phyloP scores from a whole-genome alignment of 306 rosid species.

The Quercus engelmannii region DNA sequence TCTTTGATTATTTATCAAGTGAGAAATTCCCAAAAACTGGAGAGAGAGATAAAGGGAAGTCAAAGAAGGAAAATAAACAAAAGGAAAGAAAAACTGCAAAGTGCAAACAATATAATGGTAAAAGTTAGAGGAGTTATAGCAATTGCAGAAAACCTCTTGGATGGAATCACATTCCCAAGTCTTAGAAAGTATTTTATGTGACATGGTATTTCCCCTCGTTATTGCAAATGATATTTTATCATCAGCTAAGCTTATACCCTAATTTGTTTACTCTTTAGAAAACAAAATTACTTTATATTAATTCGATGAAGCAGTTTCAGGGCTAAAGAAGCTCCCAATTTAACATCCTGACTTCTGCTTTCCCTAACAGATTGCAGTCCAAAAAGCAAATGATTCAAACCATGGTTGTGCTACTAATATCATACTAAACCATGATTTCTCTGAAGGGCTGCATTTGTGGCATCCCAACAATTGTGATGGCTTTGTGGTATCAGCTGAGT shows the following conservation, averaged over 20 bases:
- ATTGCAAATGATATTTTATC: neutral
- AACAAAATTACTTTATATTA: neutral
- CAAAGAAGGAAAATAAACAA: neutral
- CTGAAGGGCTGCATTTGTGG: slow-evolving; percentile 74
- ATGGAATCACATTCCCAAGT: neutral
- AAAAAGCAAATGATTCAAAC: slow-evolving; percentile 28
- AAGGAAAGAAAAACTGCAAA: neutral
- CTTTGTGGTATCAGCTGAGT: slow-evolving; percentile 45
- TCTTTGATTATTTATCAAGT: neutral
- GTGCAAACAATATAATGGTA: neutral
- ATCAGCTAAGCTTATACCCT: neutral
- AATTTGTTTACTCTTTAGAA: no score
- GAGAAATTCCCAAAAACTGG: neutral
- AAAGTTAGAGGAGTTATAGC: neutral
- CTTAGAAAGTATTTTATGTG: neutral
- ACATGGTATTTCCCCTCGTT: neutral
- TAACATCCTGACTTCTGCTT: neutral
- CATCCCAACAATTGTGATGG: slow-evolving; percentile 68
- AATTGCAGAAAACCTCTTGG: neutral
- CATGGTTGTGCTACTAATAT: slow-evolving; percentile 46
- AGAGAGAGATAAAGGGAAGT: neutral
- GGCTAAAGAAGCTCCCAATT: slow-evolving; percentile 9
- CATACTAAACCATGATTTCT: slow-evolving; percentile 75
- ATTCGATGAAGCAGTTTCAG: neutral
- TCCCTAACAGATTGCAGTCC: slow-evolving; percentile 43